Evolutionary conservation across 371 early-diverging fungal genomes (phyloP).

Genomic region (Mortierella sp.): DNA sequence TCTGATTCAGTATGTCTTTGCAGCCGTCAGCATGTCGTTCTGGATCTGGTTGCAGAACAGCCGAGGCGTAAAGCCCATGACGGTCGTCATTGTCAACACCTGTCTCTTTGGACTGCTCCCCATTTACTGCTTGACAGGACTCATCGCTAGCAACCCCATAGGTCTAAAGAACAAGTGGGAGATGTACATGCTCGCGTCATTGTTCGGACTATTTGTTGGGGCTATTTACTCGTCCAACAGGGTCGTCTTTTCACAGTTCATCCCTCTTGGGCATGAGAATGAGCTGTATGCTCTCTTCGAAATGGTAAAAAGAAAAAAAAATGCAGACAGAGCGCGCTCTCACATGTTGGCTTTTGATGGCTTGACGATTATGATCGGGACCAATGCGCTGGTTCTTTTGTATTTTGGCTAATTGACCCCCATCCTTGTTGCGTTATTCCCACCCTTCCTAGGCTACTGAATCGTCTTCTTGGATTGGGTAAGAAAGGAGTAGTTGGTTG

Average conservation of each 20-base stretch:
- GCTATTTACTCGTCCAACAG: slow-evolving; percentile 27
- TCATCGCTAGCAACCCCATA: slow-evolving; percentile 15
- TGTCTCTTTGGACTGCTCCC: slow-evolving; percentile 32
- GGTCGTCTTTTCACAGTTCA: slow-evolving; percentile 30
- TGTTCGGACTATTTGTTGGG: slow-evolving; percentile 29
- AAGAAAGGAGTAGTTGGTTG: neutral
- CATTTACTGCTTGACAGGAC: slow-evolving; percentile 25
- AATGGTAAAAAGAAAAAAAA: slow-evolving; percentile 5
- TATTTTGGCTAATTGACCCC: neutral
- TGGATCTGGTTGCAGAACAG: slow-evolving; percentile 35
- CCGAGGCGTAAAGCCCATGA: slow-evolving; percentile 25
- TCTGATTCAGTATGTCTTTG: slow-evolving; percentile 21
- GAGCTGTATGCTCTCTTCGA: slow-evolving; percentile 34
- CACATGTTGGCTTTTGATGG: neutral
- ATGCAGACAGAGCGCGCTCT: neutral
- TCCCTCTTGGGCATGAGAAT: slow-evolving; percentile 36
- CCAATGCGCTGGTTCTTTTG: neutral
- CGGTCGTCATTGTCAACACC: slow-evolving; percentile 22
- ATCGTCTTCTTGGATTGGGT: slow-evolving; percentile 34
- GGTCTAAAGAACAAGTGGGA: slow-evolving; percentile 24
- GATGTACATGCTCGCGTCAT: slow-evolving; percentile 19
- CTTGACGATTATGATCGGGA: neutral
- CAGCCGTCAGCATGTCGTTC: slow-evolving; percentile 19
- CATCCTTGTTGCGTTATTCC: neutral
- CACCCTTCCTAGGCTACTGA: slow-evolving; percentile 10